phyloP scores from a whole-genome alignment of 805 yeast species.

The Starmerella sirachaensis region DNA sequence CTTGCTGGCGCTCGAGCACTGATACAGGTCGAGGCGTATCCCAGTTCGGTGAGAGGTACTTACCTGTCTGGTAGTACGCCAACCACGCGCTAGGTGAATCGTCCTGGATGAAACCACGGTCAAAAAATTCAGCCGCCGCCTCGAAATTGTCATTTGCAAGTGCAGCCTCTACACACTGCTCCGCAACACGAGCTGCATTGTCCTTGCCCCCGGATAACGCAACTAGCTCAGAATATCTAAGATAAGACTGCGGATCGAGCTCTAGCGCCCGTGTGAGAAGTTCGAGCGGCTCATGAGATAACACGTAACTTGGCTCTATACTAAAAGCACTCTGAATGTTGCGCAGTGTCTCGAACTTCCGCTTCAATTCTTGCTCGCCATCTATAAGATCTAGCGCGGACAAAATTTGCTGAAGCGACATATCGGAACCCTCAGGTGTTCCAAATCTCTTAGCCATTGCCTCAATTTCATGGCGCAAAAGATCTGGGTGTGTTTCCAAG shows the following conservation, averaged over 20 bases:
- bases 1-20: slow-evolving; percentile 41
- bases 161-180: slow-evolving; percentile 51
- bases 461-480: slow-evolving; percentile 5
- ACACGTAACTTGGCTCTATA: slow-evolving; percentile 11
- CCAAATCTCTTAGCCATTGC: slow-evolving; percentile 7
- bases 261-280: slow-evolving; percentile 26
- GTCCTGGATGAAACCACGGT: slow-evolving; percentile 20
- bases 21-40: slow-evolving; percentile 33
- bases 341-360: slow-evolving; percentile 1
- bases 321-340: slow-evolving; percentile 8
- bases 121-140: slow-evolving; percentile 37
- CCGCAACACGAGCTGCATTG: slow-evolving; percentile 9
- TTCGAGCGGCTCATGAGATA: slow-evolving; percentile 21
- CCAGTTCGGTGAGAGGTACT: slow-evolving; percentile 40
- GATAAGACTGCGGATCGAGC: slow-evolving; percentile 25
- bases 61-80: slow-evolving; percentile 62
- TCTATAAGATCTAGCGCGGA: slow-evolving; percentile 10
- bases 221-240: slow-evolving; percentile 22
- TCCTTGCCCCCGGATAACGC: slow-evolving; percentile 6
- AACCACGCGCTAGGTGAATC: slow-evolving; percentile 43
- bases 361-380: slow-evolving; percentile 1
- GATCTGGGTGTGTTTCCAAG: neutral
- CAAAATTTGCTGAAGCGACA: slow-evolving; percentile 5
- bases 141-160: slow-evolving; percentile 49
- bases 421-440: neutral